Base-by-base conservation (phyloP, 768 basidiomycete genomes). In the Steccherinum ochraceum region DNA sequence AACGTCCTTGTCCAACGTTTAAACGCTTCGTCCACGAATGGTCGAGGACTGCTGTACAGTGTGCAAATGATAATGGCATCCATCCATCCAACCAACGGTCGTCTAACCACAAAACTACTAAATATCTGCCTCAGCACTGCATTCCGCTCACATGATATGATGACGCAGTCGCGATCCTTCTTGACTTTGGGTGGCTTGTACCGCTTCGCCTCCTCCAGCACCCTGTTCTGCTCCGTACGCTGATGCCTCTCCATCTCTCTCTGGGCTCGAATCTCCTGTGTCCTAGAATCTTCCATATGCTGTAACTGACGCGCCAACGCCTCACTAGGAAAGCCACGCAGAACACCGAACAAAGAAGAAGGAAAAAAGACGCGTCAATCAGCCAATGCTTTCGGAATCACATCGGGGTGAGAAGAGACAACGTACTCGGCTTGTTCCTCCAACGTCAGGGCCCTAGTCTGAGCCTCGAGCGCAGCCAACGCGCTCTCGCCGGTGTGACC, bases 291-390 rank as follows among this genome's bases (percentile, higher is more conserved):
- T 66, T 94, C 93, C 56, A 92, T 88, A 0, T 77, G 79, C 62
- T 94, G 93, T 1, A 96, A 68, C 54, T 84, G 84, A 44, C 72
- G 74, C 3, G 93, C 93, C 0, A 94, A 73, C 5, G 77, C 80
- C 26, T 72, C 75, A 60, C 86, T 91, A 58, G 16, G 44, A 4
- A 44, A 25, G 13, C 11, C 7, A 44, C 19, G 43, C 11, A 44
- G 23, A 35, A 35, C 30, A 35, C 16, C 21, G 4, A 45, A 40
- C 10, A 42, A 46, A 40, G n/a, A 51, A 19, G 35, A 49, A 24
- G 55, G 49, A 58, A 45, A 41, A 10, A 43, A 24, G 12, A 19
- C 10, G 45, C 13, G 49, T 12, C 21, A 3, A 10, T 24, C 23
- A 18, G 16, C 16, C 10, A 45, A 23, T 45, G 11, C 20, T 11